Base-by-base conservation (phyloP, 345 rosid species). In the Lepidium sativum region DNA sequence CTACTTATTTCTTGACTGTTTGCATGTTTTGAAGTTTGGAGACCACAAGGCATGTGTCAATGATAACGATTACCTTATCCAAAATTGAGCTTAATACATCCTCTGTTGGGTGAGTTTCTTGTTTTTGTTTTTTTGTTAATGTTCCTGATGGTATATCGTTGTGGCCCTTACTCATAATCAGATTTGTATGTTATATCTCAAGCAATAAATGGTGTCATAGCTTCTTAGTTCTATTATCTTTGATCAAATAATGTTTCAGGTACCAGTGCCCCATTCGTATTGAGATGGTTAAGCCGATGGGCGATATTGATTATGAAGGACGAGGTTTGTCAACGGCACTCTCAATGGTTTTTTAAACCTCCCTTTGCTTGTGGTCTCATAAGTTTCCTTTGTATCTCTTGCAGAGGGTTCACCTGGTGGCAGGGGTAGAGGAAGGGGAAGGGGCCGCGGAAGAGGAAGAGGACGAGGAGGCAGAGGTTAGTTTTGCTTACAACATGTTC, bases 31-130 rank as follows among this genome's bases (percentile, higher is more conserved):
- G 31, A 54, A 88, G 97, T 38, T 73, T 95, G 85, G 96, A 95
- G 70, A 95, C 99, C 71, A 88, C 96, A 42, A 85, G 99, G 80
- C 99, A 91, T 82, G 99, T 95, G 32, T 91, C 99, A 1, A 88
- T 91, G 99, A 86, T 95, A 48, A 91, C 88, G 20, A 82, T 91
- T 43, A 84, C 85, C 53, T 91, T 95, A 61, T 95, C 97, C 34
- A 88, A 67, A 75, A 76, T 65, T 47, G 96, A 91, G 73, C 77
- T 95, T 68, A 69, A 88, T 69, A 71, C 79, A 15, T 77, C 88
- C 35, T 78, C 96, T 14, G 71, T 84, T 70, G 99, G 99, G 99
- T 88, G 63, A 75, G 95, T 79, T 76, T 23, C 8, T 45, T 18
- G 29, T 18, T 2, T n/a, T n/a, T n/a, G n/a, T n/a, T 50, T 32